Conservation (phyloP, 1,139 yeast genomes). For the Zygoascus sp. region DNA sequence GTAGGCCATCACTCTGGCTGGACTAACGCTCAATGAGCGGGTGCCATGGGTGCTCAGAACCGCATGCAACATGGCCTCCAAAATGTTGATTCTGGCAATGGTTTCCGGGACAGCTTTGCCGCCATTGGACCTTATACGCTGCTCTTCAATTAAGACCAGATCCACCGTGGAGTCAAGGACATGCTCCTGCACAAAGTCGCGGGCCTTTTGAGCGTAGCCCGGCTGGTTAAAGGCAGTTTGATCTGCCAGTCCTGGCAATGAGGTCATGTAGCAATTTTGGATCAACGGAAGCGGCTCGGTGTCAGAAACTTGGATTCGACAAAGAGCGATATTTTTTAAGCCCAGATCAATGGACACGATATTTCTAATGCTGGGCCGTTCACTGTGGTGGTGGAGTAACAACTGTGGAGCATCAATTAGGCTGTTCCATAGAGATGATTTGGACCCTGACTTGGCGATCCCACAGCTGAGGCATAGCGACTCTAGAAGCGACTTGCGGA, state of each 20-base stretch:
- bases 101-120: slow-evolving; percentile 46
- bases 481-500: slow-evolving; percentile 15
- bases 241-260: slow-evolving; percentile 34
- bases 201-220: slow-evolving; percentile 25
- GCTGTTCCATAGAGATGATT: slow-evolving; percentile 19
- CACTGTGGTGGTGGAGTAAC: slow-evolving; percentile 7
- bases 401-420: too few species aligned
- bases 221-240: slow-evolving; percentile 26
- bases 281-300: slow-evolving; percentile 30
- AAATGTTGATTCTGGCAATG: slow-evolving; percentile 47
- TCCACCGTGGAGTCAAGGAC: slow-evolving; percentile 31
- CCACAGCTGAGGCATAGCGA: slow-evolving; percentile 26
- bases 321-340: slow-evolving; percentile 41
- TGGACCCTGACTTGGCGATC: slow-evolving; percentile 24
- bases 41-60: slow-evolving; percentile 25
- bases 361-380: neutral
- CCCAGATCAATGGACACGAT: slow-evolving; percentile 44
- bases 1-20: slow-evolving; percentile 28
- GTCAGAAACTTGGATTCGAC: slow-evolving; percentile 25
- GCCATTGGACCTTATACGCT: slow-evolving; percentile 49
- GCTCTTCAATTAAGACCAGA: slow-evolving; percentile 50
- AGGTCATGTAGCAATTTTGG: slow-evolving; percentile 44
- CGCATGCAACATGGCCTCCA: slow-evolving; percentile 49
- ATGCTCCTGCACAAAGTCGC: slow-evolving; percentile 17
- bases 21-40: slow-evolving; percentile 25